A percentile compares a stretch with the other conserved stretches of the same genome.
Evolutionary conservation across 805 yeast genomes (phyloP).

Genomic region (Cyberlindnera euphorbiae): DNA sequence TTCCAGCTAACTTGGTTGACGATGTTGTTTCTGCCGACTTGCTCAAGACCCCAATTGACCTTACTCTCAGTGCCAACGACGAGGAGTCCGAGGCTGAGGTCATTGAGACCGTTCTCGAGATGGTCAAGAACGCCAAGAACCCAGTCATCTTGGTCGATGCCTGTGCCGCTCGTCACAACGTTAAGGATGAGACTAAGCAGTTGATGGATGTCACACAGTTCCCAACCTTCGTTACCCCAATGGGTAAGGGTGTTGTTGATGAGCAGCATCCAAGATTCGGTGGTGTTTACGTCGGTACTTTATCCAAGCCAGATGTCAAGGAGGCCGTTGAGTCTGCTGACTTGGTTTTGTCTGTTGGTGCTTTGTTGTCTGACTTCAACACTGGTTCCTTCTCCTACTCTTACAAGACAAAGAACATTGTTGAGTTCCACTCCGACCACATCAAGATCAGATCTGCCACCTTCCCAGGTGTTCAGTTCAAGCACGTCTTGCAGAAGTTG

Average conservation of each 20-base stretch:
- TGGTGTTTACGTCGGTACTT: conserved; percentile 83
- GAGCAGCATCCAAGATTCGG: conserved; percentile 71
- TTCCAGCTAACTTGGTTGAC: conserved; percentile 80
- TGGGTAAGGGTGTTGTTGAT: conserved; percentile 81
- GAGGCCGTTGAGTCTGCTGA: conserved; percentile 71
- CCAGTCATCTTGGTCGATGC: conserved; percentile 83
- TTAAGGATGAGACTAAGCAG: conserved; percentile 54
- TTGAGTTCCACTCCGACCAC: conserved; percentile 76
- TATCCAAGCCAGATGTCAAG: conserved; percentile 68
- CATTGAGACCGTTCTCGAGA: conserved; percentile 43
- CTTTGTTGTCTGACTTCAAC: conserved; percentile 81
- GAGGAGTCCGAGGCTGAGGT: conserved; percentile 61
- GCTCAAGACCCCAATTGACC: conserved; percentile 61
- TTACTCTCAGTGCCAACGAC: conserved; percentile 54
- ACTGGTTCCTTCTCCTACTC: conserved; percentile 83
- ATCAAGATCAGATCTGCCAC: conserved; percentile 65
- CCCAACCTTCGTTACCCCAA: conserved; percentile 83
- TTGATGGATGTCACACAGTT: conserved; percentile 65
- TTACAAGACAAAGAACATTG: conserved; percentile 67
- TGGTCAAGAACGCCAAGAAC: conserved; percentile 55
- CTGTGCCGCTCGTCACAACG: conserved; percentile 76
- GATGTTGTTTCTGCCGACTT: conserved; percentile 50
- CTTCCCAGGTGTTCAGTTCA: conserved; percentile 71
- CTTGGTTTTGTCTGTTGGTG: conserved; percentile 75
- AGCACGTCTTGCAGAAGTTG: conserved; percentile 44